phyloP scores from a whole-genome alignment of 2,329 filamentous ascomycete species.

The Fusarium phyllophilum region DNA sequence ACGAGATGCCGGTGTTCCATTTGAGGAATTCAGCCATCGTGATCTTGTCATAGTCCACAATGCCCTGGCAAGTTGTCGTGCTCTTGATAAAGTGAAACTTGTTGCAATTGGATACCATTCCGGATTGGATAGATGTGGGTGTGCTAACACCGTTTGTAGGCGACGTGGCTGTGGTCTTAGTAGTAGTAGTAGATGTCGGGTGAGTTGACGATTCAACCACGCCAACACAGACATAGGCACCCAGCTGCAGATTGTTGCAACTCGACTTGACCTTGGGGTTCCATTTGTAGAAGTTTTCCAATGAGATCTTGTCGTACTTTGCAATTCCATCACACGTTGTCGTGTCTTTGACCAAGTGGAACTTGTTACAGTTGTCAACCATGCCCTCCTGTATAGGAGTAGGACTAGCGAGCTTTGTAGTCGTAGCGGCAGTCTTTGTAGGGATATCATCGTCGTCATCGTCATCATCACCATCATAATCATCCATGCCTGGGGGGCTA shows the following conservation, averaged over 20 bases:
- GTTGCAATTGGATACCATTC: not conserved
- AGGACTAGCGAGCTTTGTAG: not conserved
- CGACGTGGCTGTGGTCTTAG: not conserved
- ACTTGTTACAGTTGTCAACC: not conserved
- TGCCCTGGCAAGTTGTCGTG: not conserved
- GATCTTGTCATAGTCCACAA: conserved; percentile 4
- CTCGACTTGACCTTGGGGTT: not conserved
- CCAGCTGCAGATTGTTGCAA: not conserved
- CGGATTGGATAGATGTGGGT: not conserved
- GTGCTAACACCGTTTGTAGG: not conserved
- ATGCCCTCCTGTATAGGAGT: not conserved
- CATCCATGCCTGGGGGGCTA: not conserved
- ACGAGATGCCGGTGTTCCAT: not conserved
- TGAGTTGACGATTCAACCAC: not conserved
- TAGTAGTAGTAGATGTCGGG: not conserved
- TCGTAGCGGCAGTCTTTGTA: not conserved
- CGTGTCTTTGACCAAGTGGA: not conserved
- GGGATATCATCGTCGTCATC: not conserved
- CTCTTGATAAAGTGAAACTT: not conserved
- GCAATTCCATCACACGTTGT: not conserved
- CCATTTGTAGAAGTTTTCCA: not conserved
- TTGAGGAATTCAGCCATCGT: not conserved
- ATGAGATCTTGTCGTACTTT: not conserved
- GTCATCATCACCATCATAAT: not conserved
- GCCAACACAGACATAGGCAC: not conserved